Base-by-base conservation (phyloP, 371 early-diverging fungal genomes). In the Syncephalastrum sp. region DNA sequence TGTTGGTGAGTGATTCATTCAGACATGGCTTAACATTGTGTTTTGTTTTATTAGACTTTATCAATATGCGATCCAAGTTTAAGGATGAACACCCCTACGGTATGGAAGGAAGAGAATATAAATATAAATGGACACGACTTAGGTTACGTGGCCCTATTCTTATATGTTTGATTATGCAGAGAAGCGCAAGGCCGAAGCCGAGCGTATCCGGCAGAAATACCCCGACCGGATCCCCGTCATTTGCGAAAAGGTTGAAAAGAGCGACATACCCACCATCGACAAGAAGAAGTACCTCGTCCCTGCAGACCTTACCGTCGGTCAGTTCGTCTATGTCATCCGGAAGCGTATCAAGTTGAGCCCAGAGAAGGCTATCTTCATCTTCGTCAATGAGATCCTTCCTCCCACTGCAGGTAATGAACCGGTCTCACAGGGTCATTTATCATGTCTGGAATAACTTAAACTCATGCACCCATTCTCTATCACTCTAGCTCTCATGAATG, bases 211-310 rank as follows among this genome's bases (percentile, higher is more conserved):
- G 52, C 86, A 88, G 67, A 98, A 98, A 79, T 98, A 97, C 77
- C 96, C 97, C 42, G 96, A 97, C 79, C 87, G 98, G 54, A 94
- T 98, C 66, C 98, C 98, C 25, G 91, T 91, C 45, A 91, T 92
- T 60, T 96, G 97, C 78, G 97, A 98, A 70, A 95, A 95, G 77
- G 95, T 92, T 16, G 97, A 96, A 61, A 95, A 94, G 77, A 89
- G 90, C 61, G 96, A 95, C 71, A 94, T 97, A 70, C 90, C 92
- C 19, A 87, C 82, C 8, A 96, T 98, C 66, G 97, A 98, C 81
- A 97, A 97, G 88, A 97, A 97, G 72, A 98, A 97, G 75, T 98
- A 96, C 59, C 82, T 98, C 53, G 96, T 97, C 10, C 97, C 97
- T n/a, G 83, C 92, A 50, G 97, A 98, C 71, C 74, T 98, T 54